Conservation (phyloP, 75 land plant species). For the Pinus tabuliformis region DNA sequence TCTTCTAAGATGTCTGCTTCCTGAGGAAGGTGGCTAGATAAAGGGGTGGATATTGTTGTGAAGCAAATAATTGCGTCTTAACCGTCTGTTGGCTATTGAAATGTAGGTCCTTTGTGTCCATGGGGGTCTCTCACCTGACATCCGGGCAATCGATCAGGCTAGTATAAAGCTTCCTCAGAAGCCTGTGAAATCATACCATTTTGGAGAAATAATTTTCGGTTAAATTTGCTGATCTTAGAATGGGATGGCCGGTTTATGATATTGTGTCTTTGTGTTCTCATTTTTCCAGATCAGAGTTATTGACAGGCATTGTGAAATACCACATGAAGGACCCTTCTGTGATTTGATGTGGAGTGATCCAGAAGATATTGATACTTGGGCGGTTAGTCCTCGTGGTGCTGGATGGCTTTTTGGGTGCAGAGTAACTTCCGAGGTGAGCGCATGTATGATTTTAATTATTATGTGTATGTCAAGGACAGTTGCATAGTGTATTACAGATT, state of each 20-base stretch:
- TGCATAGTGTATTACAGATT: not conserved
- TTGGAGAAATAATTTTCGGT: not conserved
- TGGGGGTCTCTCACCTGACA: slow-evolving; percentile 44
- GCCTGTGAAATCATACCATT: not conserved
- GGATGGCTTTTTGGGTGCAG: slow-evolving; percentile 48
- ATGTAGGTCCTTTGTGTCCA: slow-evolving; percentile 38
- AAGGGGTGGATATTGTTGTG: not conserved
- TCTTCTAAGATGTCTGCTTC: not conserved
- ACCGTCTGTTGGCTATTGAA: slow-evolving; percentile 2
- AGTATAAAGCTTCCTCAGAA: not conserved
- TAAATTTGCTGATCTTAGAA: not conserved
- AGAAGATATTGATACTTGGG: slow-evolving; percentile 45
- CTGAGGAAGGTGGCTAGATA: not conserved
- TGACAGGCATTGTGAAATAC: slow-evolving; percentile 44
- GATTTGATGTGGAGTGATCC: slow-evolving; percentile 48
- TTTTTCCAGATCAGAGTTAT: slow-evolving; percentile 35
- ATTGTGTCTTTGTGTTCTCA: slow-evolving; percentile 2
- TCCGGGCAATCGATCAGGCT: slow-evolving; percentile 38
- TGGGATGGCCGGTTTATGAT: not conserved
- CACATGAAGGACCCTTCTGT: slow-evolving; percentile 43
- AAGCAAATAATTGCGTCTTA: not conserved
- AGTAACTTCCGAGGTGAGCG: slow-evolving; percentile 32
- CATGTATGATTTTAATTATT: not conserved
- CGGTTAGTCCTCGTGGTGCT: slow-evolving; percentile 44
- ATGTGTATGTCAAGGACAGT: not conserved